Evolutionary conservation across 2,329 filamentous ascomycete genomes (phyloP).

Genomic region (Neonectria faginata): DNA sequence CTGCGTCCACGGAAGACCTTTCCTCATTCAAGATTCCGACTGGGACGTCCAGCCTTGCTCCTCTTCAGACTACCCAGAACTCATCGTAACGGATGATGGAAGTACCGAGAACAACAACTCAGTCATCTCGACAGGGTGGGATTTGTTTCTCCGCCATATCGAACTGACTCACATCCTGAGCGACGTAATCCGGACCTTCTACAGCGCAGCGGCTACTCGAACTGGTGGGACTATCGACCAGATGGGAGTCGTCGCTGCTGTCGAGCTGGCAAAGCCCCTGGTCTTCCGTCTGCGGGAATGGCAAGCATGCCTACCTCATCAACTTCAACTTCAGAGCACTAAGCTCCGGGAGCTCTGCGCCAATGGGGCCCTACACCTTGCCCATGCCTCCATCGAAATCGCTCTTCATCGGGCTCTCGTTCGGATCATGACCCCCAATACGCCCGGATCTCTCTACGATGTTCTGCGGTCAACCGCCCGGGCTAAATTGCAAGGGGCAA

Average conservation of each 20-base stretch:
- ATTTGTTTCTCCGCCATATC: constrained; percentile 64
- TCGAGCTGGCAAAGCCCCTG: constrained; percentile 50
- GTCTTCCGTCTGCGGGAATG: constrained; percentile 54
- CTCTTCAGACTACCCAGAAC: constrained; percentile 55
- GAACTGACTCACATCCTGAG: constrained; percentile 63
- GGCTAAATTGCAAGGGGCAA: constrained; percentile 54
- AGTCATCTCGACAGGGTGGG: constrained; percentile 58
- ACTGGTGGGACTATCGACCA: constrained; percentile 48
- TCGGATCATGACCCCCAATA: constrained; percentile 53
- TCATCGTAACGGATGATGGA: constrained; percentile 50
- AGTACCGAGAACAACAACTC: constrained; percentile 55
- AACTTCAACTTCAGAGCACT: constrained; percentile 58
- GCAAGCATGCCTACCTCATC: constrained; percentile 59
- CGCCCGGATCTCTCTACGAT: constrained; percentile 46
- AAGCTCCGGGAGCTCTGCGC: constrained; percentile 56
- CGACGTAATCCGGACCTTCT: constrained; percentile 63
- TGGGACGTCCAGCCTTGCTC: constrained; percentile 62
- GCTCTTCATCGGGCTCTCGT: constrained; percentile 63
- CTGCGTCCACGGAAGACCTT: constrained; percentile 67
- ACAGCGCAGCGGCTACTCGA: constrained; percentile 52
- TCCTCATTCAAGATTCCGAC: constrained; percentile 63
- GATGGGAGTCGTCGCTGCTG: constrained; percentile 49
- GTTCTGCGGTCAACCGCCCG: constrained; percentile 54
- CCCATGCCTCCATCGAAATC: constrained; percentile 64
- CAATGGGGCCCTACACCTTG: constrained; percentile 61